Evolutionary conservation across 352 stramenopile species (phyloP).

Genomic region (Globisporangium apiculatum): DNA sequence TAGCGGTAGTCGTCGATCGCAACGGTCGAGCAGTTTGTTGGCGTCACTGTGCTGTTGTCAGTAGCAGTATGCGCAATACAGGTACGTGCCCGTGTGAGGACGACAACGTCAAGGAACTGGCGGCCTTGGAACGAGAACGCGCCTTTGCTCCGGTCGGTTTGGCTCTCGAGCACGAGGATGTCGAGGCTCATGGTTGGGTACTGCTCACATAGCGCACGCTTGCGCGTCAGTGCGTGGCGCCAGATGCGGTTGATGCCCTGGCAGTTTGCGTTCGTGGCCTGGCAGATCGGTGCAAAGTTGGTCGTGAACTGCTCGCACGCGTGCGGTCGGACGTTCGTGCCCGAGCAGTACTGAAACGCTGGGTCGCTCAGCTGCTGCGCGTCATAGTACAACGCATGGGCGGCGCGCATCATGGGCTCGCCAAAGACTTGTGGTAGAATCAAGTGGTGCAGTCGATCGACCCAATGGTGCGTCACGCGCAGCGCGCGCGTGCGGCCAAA

Average conservation of each 20-base stretch:
- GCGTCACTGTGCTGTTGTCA: background rate
- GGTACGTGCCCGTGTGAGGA: slow-evolving; percentile 5
- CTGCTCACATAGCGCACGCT: slow-evolving; percentile 1
- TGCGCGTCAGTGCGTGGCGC: slow-evolving; percentile 6
- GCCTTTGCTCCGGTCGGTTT: slow-evolving; percentile 5
- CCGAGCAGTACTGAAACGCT: slow-evolving; percentile 7
- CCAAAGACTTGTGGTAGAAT: slow-evolving; percentile 21
- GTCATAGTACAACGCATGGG: slow-evolving; percentile 15
- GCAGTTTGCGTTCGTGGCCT: slow-evolving; percentile 5
- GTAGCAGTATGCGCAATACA: background rate
- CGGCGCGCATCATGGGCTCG: slow-evolving; percentile 5
- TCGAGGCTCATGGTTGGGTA: slow-evolving; percentile 13
- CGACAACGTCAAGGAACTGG: slow-evolving; percentile 13
- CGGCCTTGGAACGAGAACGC: slow-evolving; percentile 13
- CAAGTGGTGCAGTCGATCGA: slow-evolving; percentile 16
- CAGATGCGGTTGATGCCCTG: slow-evolving; percentile 4
- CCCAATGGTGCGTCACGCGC: slow-evolving; percentile 6
- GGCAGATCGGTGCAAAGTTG: slow-evolving; percentile 4
- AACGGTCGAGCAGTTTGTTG: slow-evolving; percentile 3
- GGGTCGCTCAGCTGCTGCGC: background rate
- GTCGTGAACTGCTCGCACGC: background rate
- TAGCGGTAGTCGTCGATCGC: slow-evolving; percentile 15
- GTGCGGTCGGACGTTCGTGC: background rate
- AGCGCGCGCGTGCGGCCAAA: background rate
- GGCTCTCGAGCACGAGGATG: slow-evolving; percentile 16